Base-by-base conservation (phyloP, 2,329 filamentous ascomycete species). In the Phaeosphaeriaceae sp. region DNA sequence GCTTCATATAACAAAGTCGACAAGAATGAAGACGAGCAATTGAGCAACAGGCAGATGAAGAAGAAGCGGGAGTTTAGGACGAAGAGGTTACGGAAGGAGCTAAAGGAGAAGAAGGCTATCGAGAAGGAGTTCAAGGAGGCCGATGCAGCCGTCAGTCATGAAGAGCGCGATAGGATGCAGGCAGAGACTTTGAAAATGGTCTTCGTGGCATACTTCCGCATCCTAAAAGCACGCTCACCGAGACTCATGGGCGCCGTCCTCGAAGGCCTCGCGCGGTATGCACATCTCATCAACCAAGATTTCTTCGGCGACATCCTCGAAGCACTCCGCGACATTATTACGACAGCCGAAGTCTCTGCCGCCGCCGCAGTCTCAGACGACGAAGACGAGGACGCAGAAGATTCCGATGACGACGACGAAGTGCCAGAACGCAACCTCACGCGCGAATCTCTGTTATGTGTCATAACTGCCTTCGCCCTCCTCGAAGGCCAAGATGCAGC, bases 291-390 rank as follows among this genome's bases (percentile, higher is more conserved):
- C 84, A 99, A 99, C 80, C 93, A 99, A 74, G 92, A 99, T 75
- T 98, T 99, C 82, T 99, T 99, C 70, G 95, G 94, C 25, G 95
- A 99, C 74, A 84, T 99, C 27, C 86, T 99, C 11, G 95, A 98
- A 79, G 94, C 93, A 0, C 83, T 99, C 41, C 96, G 96, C 77
- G 95, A 99, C 63, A 86, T 99, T 46, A 94, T 98, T 69, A 86
- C 88, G 3, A 87, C 93, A 66, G 90, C 91, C 52, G 77, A 82
- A 56, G 72, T 80, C n/a, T 74, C 70, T 17, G 82, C 84, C 0
- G 83, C 82, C 3, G 76, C 80, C 41, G 74, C 77, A n/a, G 77
- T 77, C 15, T 70, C 80, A 2, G 78, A 80, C 9, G 76, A 80
- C 11, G 75, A 80, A 25, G 80, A 82, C 11, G 80, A 76, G 1